These are phyloP conservation scores for Botryotinia convoluta DNA, from an alignment of 2,329 filamentous ascomycete species.

Conservation along the genomic window DNA sequence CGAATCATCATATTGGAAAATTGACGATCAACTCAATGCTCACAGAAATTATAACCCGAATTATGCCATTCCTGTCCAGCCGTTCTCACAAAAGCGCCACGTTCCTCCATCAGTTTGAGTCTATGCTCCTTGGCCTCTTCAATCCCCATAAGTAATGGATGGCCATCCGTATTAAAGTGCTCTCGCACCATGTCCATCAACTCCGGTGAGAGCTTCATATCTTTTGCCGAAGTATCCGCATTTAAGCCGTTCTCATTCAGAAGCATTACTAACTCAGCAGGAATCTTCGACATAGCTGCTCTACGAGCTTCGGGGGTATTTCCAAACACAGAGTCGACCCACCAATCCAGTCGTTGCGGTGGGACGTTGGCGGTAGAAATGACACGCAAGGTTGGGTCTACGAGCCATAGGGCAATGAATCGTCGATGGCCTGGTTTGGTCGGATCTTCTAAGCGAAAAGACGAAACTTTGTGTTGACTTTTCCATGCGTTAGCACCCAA, in stretches of 20 bases:
- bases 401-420: slow-evolving; percentile 57
- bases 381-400: slow-evolving; percentile 53
- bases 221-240: neutral
- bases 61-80: neutral
- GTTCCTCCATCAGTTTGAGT: slow-evolving; percentile 43
- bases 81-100: slow-evolving; percentile 28
- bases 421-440: slow-evolving; percentile 54
- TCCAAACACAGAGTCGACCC: slow-evolving; percentile 29
- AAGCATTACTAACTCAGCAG: slow-evolving; percentile 21
- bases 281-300: neutral
- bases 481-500: neutral
- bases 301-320: neutral
- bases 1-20: rapidly evolving
- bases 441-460: slow-evolving; percentile 51
- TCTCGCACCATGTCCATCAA: slow-evolving; percentile 17
- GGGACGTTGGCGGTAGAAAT: slow-evolving; percentile 52
- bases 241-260: slow-evolving; percentile 7
- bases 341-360: slow-evolving; percentile 50
- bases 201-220: slow-evolving; percentile 28
- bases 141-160: slow-evolving; percentile 36
- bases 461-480: slow-evolving; percentile 49
- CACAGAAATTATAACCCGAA: neutral
- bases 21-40: neutral
- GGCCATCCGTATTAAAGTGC: slow-evolving; percentile 23
- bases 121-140: slow-evolving; percentile 43